Evolutionary conservation across 352 stramenopile genomes (phyloP).

Genomic region (Phytophthora idaei): DNA sequence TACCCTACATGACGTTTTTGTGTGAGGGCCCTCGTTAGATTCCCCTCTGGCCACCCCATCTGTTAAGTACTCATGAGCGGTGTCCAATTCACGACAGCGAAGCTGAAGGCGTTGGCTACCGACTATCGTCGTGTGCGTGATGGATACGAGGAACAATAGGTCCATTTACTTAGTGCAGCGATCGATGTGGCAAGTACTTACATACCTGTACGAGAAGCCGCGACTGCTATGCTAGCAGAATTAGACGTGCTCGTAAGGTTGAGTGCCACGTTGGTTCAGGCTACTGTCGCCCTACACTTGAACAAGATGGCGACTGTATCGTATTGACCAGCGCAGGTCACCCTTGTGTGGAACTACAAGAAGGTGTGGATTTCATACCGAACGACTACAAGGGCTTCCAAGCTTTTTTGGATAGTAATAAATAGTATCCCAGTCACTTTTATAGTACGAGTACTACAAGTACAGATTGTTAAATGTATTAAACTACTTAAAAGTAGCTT

Average conservation of each 20-base stretch:
- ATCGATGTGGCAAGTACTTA: slow-evolving; percentile 97
- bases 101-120: slow-evolving; percentile 85
- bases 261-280: slow-evolving; percentile 91
- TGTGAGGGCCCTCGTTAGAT: no score
- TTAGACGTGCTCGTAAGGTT: slow-evolving; percentile 96
- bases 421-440: no score
- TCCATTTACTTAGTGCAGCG: slow-evolving; percentile 90
- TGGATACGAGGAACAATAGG: slow-evolving; percentile 94
- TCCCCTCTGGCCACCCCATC: slow-evolving; percentile 53
- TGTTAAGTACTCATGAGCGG: slow-evolving; percentile 97
- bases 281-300: slow-evolving; percentile 71
- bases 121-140: slow-evolving; percentile 84
- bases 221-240: slow-evolving; percentile 85
- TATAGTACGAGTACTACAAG: no score
- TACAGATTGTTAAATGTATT: no score
- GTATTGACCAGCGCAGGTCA: slow-evolving; percentile 91
- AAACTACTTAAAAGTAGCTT: no score
- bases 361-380: slow-evolving; percentile 96
- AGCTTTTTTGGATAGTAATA: no score
- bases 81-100: slow-evolving; percentile 97
- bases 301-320: slow-evolving; percentile 65
- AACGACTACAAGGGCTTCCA: slow-evolving; percentile 91
- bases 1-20: slow-evolving; percentile 58
- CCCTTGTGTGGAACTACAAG: slow-evolving; percentile 98
- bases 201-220: slow-evolving; percentile 94